These are phyloP conservation scores for Spizellomyces punctatus DNA, from an alignment of 192 early-diverging fungal genomes.

Conservation along the genomic window DNA sequence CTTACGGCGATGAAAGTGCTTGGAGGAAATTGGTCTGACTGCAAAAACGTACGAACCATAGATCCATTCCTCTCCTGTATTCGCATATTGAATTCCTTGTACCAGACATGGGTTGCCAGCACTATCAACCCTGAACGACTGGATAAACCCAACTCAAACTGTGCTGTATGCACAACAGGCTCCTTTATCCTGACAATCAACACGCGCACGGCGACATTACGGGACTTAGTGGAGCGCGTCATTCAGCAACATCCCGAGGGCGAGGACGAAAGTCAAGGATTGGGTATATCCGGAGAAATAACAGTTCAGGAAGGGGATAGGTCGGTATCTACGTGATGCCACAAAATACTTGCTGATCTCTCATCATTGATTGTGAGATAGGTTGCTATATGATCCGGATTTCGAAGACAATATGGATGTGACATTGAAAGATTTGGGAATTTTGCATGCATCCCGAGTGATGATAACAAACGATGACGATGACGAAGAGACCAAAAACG, in stretches of 20 bases:
- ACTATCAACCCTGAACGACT: slow-evolving; percentile 65
- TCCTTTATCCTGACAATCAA: slow-evolving; percentile 67
- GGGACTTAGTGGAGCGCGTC: slow-evolving; percentile 64
- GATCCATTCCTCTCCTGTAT: not conserved
- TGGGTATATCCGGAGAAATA: slow-evolving; percentile 72
- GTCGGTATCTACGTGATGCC: slow-evolving; percentile 22
- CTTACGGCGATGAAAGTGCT: slow-evolving; percentile 80
- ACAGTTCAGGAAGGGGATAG: slow-evolving; percentile 70
- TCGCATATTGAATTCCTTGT: slow-evolving; percentile 34
- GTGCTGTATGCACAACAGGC: slow-evolving; percentile 72
- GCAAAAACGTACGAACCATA: slow-evolving; percentile 51
- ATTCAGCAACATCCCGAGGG: slow-evolving; percentile 28
- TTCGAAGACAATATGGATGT: slow-evolving; percentile 77
- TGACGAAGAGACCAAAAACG: slow-evolving; percentile 24
- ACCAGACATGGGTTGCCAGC: slow-evolving; percentile 58
- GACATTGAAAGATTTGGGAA: slow-evolving; percentile 59
- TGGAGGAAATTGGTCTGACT: slow-evolving; percentile 47
- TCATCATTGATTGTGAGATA: slow-evolving; percentile 18
- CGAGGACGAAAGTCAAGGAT: slow-evolving; percentile 32
- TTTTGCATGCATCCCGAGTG: slow-evolving; percentile 62
- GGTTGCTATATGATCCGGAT: slow-evolving; percentile 86
- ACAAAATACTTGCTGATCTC: not conserved
- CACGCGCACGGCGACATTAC: slow-evolving; percentile 60
- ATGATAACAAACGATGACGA: slow-evolving; percentile 65
- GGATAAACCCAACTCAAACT: slow-evolving; percentile 70